These are phyloP conservation scores for Pleurotus salmoneostramineus DNA, from an alignment of 768 basidiomycete genomes.

Conservation along the genomic window DNA sequence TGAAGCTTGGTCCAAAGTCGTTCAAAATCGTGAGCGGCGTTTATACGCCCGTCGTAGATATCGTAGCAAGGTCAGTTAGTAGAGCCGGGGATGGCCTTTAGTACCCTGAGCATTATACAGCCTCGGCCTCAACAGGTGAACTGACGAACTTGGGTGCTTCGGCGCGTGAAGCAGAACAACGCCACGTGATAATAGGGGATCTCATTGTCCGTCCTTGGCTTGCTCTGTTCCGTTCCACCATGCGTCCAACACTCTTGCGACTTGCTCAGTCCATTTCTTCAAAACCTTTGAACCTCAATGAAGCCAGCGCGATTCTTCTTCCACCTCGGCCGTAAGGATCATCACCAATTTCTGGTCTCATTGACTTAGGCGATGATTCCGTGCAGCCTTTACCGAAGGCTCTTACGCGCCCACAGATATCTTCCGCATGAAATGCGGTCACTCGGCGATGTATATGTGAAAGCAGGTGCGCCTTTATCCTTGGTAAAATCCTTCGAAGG, in stretches of 20 bases:
- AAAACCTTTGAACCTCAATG: constrained; percentile 54
- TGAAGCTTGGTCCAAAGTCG: background rate
- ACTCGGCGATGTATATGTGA: constrained; percentile 84
- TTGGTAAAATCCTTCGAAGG: background rate
- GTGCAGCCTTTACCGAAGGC: constrained; percentile 70
- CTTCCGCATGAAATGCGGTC: constrained; percentile 78
- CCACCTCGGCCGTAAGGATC: constrained; percentile 76
- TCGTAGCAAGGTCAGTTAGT: background rate
- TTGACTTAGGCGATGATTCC: background rate
- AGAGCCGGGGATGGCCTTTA: background rate
- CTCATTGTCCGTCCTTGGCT: no score
- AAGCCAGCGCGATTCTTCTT: constrained; percentile 65
- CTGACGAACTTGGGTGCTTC: background rate
- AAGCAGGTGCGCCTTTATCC: constrained; percentile 49
- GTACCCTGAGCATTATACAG: background rate
- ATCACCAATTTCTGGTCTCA: background rate
- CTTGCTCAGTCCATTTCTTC: constrained; percentile 56
- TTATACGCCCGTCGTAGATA: background rate
- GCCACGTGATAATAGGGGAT: background rate
- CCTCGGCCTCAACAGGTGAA: background rate
- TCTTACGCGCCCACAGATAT: constrained; percentile 74
- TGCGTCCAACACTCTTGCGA: constrained; percentile 38
- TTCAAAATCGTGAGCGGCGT: background rate
- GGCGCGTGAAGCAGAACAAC: background rate
- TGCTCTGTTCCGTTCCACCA: constrained; percentile 16